Base-by-base conservation (phyloP, 2,329 filamentous ascomycete species). In the Microsporum audouinii region DNA sequence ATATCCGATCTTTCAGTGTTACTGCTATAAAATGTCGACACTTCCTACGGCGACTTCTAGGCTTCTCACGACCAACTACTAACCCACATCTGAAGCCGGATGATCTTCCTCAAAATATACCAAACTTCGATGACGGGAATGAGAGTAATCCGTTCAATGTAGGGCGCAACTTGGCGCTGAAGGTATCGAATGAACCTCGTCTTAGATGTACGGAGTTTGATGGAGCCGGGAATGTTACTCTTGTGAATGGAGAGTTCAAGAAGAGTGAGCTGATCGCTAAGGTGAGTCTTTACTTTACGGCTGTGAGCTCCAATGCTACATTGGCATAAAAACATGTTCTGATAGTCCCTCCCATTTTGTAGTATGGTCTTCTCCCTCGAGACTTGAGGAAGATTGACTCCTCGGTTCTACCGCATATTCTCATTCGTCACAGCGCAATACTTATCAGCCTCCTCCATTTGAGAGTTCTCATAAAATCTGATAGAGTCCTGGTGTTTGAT, bases 331-430 rank as follows among this genome's bases (percentile, higher is more conserved):
- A 49, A 10, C 39, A 27, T 47, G 51, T 33, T 29, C 53, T 39
- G n/a, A 33, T 33, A 8, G 39, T 55, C 53, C 58, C 39, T 56
- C 38, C 61, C 57, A 47, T 43, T 3, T 63, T 62, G 66, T 66
- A 92, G 88, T 96, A 96, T 72, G 91, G 91, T 47, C 82, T 97
- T 31, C 82, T 96, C 57, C 92, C 94, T 61, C 91, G 94, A 64
- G 94, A 99, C 78, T 80, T 99, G 61, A 88, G 94, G 68, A 99
- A 99, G 76, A 96, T 99, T 70, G 94, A 99, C 73, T 96, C 91
- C 12, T 96, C 90, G 62, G 89, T 95, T 63, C 83, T 99, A 27
- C 94, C 94, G 6, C 91, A 96, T 70, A 97, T 99, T 61, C 86
- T 97, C 65, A 86, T 99, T 65, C 90, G 94, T 38, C 91, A 90